Conservation (phyloP, 78 protist species). For the Protostelium mycophagum region DNA sequence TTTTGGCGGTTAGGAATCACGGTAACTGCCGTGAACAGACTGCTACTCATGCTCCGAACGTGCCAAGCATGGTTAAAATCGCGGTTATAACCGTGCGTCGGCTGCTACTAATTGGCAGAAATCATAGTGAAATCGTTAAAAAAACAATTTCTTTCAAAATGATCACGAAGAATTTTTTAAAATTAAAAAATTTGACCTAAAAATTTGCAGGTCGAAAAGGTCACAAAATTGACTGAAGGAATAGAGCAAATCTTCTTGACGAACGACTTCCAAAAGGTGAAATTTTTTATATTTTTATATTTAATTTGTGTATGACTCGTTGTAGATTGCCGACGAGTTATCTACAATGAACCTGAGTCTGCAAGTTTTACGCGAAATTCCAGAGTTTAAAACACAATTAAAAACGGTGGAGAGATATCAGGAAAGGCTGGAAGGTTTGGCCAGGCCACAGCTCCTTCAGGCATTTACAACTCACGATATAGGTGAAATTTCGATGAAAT, state of each 20-base stretch:
- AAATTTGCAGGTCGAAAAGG: background rate
- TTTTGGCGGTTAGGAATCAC: too few species aligned
- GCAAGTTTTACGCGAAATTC: background rate
- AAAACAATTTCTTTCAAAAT: too few species aligned
- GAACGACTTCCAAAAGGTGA: background rate
- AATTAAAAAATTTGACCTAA: too few species aligned
- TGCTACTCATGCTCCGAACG: too few species aligned
- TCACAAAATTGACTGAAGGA: background rate
- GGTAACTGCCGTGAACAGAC: too few species aligned
- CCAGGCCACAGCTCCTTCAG: slow-evolving; percentile 1
- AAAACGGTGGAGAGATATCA: background rate
- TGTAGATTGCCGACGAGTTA: background rate
- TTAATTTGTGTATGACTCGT: background rate
- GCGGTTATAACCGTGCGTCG: too few species aligned
- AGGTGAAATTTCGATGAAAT: background rate
- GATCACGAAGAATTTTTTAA: too few species aligned
- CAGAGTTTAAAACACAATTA: background rate
- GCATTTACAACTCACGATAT: background rate
- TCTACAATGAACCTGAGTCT: background rate
- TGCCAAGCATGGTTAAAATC: too few species aligned
- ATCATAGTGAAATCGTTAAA: too few species aligned
- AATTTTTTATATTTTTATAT: too few species aligned
- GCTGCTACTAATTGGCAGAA: too few species aligned
- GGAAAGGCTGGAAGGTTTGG: background rate
- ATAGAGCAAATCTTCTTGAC: background rate